These are phyloP conservation scores for Colletotrichum cuscutae DNA, from an alignment of 2,329 filamentous ascomycete species.

Conservation along the genomic window DNA sequence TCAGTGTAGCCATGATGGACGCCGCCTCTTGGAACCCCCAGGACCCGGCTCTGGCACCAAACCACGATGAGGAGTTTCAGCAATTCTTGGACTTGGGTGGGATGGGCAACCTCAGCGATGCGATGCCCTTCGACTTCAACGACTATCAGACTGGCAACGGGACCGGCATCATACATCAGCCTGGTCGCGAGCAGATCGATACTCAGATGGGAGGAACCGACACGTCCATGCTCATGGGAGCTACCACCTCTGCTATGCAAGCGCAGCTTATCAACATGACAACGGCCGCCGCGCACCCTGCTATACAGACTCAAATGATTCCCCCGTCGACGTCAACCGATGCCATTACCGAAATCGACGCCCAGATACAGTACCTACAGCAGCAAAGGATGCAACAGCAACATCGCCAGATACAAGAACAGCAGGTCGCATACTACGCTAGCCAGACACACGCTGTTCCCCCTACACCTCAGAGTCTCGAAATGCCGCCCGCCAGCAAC, in stretches of 20 bases:
- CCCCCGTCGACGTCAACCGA: constrained; percentile 59
- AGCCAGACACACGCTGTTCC: constrained; percentile 73
- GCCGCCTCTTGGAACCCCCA: constrained; percentile 65
- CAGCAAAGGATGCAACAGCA: constrained; percentile 72
- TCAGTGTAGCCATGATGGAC: constrained; percentile 59
- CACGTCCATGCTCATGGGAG: constrained; percentile 48
- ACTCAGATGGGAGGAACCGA: constrained; percentile 61
- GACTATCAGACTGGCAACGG: constrained; percentile 58
- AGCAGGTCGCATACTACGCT: constrained; percentile 56
- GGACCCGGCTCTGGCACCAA: constrained; percentile 62
- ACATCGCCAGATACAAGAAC: constrained; percentile 66
- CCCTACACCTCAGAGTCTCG: constrained; percentile 83
- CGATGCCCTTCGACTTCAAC: constrained; percentile 69
- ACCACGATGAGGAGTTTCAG: constrained; percentile 70
- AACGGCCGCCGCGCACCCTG: constrained; percentile 54
- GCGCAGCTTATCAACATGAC: constrained; percentile 61
- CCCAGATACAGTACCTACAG: constrained; percentile 73
- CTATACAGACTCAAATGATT: constrained; percentile 58
- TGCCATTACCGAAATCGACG: constrained; percentile 69
- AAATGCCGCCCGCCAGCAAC: constrained; percentile 72
- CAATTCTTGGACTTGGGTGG: constrained; percentile 71
- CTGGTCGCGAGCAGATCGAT: constrained; percentile 55
- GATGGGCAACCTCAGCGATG: constrained; percentile 63
- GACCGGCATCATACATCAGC: constrained; percentile 51
- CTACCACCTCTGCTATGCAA: constrained; percentile 40